These are phyloP conservation scores for Malus orientalis DNA, from an alignment of 306 rosid species.

Conservation along the genomic window DNA sequence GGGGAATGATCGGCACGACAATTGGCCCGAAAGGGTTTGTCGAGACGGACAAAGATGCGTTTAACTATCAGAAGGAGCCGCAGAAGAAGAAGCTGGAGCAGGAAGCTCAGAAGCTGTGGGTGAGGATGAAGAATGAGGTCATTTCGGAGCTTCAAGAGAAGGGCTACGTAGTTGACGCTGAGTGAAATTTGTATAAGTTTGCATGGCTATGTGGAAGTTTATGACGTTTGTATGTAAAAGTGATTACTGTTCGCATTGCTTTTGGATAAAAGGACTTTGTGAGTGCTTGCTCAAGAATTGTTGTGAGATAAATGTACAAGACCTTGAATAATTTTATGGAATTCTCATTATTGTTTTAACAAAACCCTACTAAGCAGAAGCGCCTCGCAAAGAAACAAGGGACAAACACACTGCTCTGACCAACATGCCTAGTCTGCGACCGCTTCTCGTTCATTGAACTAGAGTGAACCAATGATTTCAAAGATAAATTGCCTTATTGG, in stretches of 20 bases:
- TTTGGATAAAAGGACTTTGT: not conserved
- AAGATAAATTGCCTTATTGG: not conserved
- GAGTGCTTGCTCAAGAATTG: not conserved
- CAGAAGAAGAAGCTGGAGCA: slow-evolving; percentile 48
- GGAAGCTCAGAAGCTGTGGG: slow-evolving; percentile 79
- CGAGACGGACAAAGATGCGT: slow-evolving; percentile 50
- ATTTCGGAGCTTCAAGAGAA: slow-evolving; percentile 64
- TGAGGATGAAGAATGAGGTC: slow-evolving; percentile 77
- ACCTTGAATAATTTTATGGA: not conserved
- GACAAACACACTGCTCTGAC: not conserved
- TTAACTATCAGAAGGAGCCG: slow-evolving; percentile 53
- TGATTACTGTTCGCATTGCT: not conserved
- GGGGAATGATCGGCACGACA: slow-evolving; percentile 72
- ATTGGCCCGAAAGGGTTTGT: slow-evolving; percentile 58
- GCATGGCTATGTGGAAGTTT: not conserved
- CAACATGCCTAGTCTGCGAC: too few relatives aligned
- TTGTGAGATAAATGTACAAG: not conserved
- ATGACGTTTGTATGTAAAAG: not conserved
- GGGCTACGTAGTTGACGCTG: slow-evolving; percentile 44
- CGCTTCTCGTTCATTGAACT: too few relatives aligned
- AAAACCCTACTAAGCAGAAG: not conserved
- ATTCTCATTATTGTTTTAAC: not conserved
- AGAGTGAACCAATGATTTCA: not conserved
- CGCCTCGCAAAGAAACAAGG: not conserved
- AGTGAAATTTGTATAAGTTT: slow-evolving; percentile 18